Evolutionary conservation across 139 green algal species (phyloP).

Genomic region (Coelastrella sp.): DNA sequence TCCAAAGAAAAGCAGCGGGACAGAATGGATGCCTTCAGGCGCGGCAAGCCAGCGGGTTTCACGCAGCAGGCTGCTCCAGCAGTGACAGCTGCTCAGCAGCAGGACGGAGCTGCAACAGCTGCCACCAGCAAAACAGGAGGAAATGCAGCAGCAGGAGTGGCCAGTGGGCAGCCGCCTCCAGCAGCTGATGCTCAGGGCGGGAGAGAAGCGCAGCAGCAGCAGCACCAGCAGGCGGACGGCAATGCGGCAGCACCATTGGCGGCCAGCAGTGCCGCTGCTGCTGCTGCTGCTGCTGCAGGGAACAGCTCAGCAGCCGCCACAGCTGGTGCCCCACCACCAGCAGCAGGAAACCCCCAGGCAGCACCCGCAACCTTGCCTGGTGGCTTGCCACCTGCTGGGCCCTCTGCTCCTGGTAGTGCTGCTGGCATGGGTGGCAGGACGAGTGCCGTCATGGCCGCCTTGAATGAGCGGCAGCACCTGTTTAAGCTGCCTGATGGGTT

Average conservation of each 20-base stretch:
- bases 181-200: not conserved
- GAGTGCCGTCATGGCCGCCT: constrained; percentile 6
- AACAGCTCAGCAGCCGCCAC: not conserved
- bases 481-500: constrained; percentile 25
- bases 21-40: not conserved
- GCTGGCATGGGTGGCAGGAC: not conserved
- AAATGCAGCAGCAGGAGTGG: not conserved
- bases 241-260: not conserved
- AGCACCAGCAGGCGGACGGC: not conserved
- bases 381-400: not conserved
- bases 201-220: not conserved
- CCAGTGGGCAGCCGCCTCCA: not conserved
- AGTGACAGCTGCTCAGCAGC: not conserved
- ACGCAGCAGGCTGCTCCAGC: not conserved
- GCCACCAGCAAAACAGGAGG: not conserved
- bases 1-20: constrained; percentile 6
- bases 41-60: not conserved
- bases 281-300: not conserved
- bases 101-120: not conserved
- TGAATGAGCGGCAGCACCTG: constrained; percentile 13
- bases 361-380: not conserved
- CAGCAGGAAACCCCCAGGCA: not conserved
- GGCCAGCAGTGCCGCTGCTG: not conserved
- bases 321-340: not conserved
- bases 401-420: not conserved